Conservation (phyloP, 352 stramenopile genomes). For the Pythium sp. region DNA sequence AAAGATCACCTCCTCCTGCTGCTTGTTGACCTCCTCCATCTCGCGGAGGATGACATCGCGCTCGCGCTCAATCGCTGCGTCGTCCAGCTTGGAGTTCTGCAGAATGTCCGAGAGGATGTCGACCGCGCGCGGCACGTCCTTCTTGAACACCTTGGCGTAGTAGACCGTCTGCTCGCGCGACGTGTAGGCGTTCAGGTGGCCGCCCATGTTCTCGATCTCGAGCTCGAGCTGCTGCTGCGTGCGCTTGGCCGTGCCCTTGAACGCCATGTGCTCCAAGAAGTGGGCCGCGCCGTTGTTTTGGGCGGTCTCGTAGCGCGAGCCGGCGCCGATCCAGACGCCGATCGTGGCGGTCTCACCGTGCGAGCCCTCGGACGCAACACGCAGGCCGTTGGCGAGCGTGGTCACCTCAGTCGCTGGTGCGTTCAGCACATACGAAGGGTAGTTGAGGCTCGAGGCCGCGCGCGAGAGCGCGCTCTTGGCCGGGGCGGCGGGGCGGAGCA, state of each 20-base stretch:
- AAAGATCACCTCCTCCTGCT: slow-evolving; percentile 98
- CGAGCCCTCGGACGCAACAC: slow-evolving; percentile 96
- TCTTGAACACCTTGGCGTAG: slow-evolving; percentile 99
- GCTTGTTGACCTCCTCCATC: slow-evolving; percentile 99
- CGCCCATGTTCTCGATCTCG: slow-evolving; percentile 99
- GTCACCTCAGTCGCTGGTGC: slow-evolving; percentile 96
- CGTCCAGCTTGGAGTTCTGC: slow-evolving; percentile 97
- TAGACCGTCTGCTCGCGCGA: slow-evolving; percentile 99
- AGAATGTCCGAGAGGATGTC: slow-evolving; percentile 99
- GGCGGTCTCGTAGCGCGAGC: slow-evolving; percentile 97
- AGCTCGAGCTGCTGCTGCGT: slow-evolving; percentile 98
- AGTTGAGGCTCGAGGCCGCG: slow-evolving; percentile 68
- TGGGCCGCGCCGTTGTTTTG: slow-evolving; percentile 99
- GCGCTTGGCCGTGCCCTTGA: slow-evolving; percentile 98
- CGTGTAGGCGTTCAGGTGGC: slow-evolving; percentile 99
- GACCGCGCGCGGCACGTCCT: slow-evolving; percentile 96
- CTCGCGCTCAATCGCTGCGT: slow-evolving; percentile 95
- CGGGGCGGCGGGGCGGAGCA: slow-evolving; percentile 43
- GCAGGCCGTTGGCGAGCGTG: slow-evolving; percentile 94
- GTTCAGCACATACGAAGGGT: slow-evolving; percentile 90
- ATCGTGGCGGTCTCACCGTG: slow-evolving; percentile 98
- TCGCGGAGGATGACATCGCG: slow-evolving; percentile 99
- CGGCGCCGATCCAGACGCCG: slow-evolving; percentile 96
- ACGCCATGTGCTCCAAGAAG: slow-evolving; percentile 99
- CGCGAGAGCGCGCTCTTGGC: slow-evolving; percentile 40